Percentiles rank a stretch among this genome's conserved stretches.
Evolutionary conservation across 78 protist genomes (phyloP).

Genomic region (Cavenderia fasciculata): DNA sequence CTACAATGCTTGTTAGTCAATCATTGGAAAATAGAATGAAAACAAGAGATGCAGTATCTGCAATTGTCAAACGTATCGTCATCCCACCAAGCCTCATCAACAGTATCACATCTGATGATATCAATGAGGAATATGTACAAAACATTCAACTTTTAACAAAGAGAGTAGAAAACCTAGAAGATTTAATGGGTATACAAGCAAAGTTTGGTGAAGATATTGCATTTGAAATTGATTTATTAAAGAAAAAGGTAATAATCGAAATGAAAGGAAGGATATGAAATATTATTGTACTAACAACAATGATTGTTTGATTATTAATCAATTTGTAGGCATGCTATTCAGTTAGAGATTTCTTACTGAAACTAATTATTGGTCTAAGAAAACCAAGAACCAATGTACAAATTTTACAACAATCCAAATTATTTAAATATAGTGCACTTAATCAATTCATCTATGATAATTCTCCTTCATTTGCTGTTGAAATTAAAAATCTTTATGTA

Average conservation of each 20-base stretch:
- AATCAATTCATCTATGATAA: slow-evolving; percentile 57
- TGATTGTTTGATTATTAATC: too few species aligned
- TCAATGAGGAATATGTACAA: slow-evolving; percentile 56
- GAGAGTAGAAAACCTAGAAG: slow-evolving; percentile 39
- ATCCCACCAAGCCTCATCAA: slow-evolving; percentile 60
- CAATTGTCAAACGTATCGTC: slow-evolving; percentile 16
- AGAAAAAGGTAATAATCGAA: slow-evolving; percentile 62
- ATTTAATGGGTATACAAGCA: slow-evolving; percentile 38
- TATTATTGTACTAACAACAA: too few species aligned
- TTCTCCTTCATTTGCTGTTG: slow-evolving; percentile 36
- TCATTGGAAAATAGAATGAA: slow-evolving; percentile 32
- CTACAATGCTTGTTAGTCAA: slow-evolving; percentile 22
- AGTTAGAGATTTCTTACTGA: slow-evolving; percentile 52
- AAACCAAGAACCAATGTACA: slow-evolving; percentile 70
- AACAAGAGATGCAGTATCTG: slow-evolving; percentile 18
- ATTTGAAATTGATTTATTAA: slow-evolving; percentile 54
- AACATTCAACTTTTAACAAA: slow-evolving; percentile 1
- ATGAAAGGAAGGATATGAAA: too few species aligned
- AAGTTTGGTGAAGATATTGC: slow-evolving; percentile 63
- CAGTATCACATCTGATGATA: slow-evolving; percentile 19
- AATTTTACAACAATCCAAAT: slow-evolving; percentile 44
- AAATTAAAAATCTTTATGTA: slow-evolving; percentile 37
- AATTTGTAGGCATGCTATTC: slow-evolving; percentile 30
- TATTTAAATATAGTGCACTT: slow-evolving; percentile 39
- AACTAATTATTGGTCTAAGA: slow-evolving; percentile 40